Percentiles rank a stretch among this genome's conserved stretches.
These are phyloP conservation scores for Yamadazyma takamatsuzukensis DNA, from an alignment of 805 yeast genomes.

Conservation along the genomic window DNA sequence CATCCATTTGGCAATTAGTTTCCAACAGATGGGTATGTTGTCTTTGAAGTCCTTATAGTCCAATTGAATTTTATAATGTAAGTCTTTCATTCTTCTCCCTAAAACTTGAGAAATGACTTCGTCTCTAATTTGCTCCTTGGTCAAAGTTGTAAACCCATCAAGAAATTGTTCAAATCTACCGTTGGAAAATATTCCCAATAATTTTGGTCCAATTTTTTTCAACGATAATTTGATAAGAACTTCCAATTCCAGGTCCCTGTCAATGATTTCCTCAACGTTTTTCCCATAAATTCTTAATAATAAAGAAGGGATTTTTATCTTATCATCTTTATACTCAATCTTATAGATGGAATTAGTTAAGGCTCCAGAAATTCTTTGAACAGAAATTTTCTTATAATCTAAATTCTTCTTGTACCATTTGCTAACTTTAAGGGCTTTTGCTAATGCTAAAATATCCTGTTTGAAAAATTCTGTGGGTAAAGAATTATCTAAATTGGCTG, in stretches of 20 bases:
- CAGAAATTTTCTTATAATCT: slow-evolving; percentile 37
- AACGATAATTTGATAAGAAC: slow-evolving; percentile 69
- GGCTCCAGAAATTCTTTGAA: slow-evolving; percentile 84
- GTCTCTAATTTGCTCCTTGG: slow-evolving; percentile 68
- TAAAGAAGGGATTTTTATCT: slow-evolving; percentile 50
- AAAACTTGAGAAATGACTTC: slow-evolving; percentile 76
- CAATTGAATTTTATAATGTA: slow-evolving; percentile 76
- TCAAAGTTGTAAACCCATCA: slow-evolving; percentile 75
- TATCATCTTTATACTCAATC: slow-evolving; percentile 51
- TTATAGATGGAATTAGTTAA: slow-evolving; percentile 86
- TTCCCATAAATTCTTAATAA: slow-evolving; percentile 85
- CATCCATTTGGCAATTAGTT: slow-evolving; percentile 69
- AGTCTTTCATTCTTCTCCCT: slow-evolving; percentile 94
- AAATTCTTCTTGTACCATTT: slow-evolving; percentile 70
- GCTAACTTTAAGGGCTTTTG: slow-evolving; percentile 62
- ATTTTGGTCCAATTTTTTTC: slow-evolving; percentile 80
- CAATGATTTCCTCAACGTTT: slow-evolving; percentile 80
- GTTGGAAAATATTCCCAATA: slow-evolving; percentile 85
- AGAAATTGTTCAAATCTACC: slow-evolving; percentile 94
- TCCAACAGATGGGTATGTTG: slow-evolving; percentile 69
- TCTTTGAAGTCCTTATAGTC: slow-evolving; percentile 48
- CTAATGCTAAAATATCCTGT: slow-evolving; percentile 67
- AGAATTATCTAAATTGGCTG: slow-evolving; percentile 65
- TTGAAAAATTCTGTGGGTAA: slow-evolving; percentile 83
- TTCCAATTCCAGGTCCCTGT: slow-evolving; percentile 74